Evolutionary conservation across 140 eudicot genomes (phyloP), one percentile per base, ranked within the genome.

Genomic region (Erigeron philadelphicus): DNA sequence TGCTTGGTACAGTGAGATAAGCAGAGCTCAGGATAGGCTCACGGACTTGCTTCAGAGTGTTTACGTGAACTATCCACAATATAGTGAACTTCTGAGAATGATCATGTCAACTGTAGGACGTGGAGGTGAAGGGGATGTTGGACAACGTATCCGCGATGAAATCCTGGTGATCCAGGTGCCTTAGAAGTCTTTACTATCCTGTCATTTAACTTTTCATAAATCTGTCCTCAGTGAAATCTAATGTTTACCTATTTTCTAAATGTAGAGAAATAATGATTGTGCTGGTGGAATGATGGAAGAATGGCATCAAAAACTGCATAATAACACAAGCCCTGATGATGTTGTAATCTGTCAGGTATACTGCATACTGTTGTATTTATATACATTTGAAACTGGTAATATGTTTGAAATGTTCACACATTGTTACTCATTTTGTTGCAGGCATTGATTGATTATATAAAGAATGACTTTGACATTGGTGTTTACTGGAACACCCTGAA

Each of bases 121-220:
- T 72, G 99, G 99, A 66, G 99, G 97, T 80, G 97, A 94, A 87
- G 99, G 99, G 62, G 99, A 94, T 83, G 99, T 94, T 46, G 99
- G 99, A 25, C 99, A 94, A 81, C 82, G 99, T 42, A 94, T 94
- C 62, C 84, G 99, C 68, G 99, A 94, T 81, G 99, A 94, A 81
- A 94, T 94, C 60, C 75, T 94, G 68, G 99, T 94, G 74, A 84
- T 94, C 75, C 99, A 94, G 99, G 99, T 93, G 56, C 40, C 50
- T 7, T n/a, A 21, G 15, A 43, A 25, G 55, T 35, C 49, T 63
- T 70, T 6, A 16, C 17, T 50, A 40, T 76, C 63, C 45, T 16
- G 53, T 46, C 31, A 56, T 11, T 58, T 50, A 48, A 49, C n/a
- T 53, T 54, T 52, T 15, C 43, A 18, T 52, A 61, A 9, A 40